A percentile compares a stretch with the other conserved stretches of the same genome.
Evolutionary conservation across 768 basidiomycete species (phyloP).

Genomic region (Auricularia sp.): DNA sequence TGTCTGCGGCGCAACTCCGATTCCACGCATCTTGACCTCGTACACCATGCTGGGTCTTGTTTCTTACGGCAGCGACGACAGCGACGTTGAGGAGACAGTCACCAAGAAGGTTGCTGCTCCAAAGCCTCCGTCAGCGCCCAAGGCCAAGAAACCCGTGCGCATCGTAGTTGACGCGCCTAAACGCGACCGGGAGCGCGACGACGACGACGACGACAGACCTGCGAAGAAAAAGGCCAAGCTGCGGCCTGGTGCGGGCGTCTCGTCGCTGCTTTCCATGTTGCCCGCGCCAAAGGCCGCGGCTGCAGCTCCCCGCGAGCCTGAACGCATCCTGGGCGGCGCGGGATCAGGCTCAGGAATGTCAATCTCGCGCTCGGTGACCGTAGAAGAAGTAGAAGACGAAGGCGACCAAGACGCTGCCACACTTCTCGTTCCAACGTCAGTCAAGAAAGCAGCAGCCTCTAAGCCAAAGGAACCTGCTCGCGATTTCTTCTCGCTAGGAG

Average conservation of each 20-base stretch:
- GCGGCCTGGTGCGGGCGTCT: conserved; percentile 36
- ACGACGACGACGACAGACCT: conserved; percentile 33
- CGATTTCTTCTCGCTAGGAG: conserved; percentile 62
- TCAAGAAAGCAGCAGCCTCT: conserved; percentile 7
- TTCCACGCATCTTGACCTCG: neutral
- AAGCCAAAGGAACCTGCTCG: conserved; percentile 27
- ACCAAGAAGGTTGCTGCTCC: conserved; percentile 5
- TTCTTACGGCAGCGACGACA: conserved; percentile 65
- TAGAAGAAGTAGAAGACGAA: conserved; percentile 14
- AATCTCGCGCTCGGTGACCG: conserved; percentile 17
- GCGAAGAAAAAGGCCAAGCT: conserved; percentile 49
- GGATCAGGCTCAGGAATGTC: conserved; percentile 44
- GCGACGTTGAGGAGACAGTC: conserved; percentile 39
- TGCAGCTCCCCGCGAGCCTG: conserved; percentile 31
- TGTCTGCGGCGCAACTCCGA: neutral
- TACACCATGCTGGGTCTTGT: conserved; percentile 61
- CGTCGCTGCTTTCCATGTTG: conserved; percentile 60
- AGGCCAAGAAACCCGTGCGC: conserved; percentile 46
- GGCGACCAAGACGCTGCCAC: conserved; percentile 4
- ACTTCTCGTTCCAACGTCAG: conserved; percentile 16
- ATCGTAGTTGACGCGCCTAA: conserved; percentile 50
- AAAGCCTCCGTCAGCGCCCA: conserved; percentile 14
- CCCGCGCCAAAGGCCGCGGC: conserved; percentile 58
- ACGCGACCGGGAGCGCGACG: conserved; percentile 28
- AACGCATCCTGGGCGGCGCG: conserved; percentile 56